Conservation (phyloP, 2,329 filamentous ascomycete genomes). For the Fusarium siculi region DNA sequence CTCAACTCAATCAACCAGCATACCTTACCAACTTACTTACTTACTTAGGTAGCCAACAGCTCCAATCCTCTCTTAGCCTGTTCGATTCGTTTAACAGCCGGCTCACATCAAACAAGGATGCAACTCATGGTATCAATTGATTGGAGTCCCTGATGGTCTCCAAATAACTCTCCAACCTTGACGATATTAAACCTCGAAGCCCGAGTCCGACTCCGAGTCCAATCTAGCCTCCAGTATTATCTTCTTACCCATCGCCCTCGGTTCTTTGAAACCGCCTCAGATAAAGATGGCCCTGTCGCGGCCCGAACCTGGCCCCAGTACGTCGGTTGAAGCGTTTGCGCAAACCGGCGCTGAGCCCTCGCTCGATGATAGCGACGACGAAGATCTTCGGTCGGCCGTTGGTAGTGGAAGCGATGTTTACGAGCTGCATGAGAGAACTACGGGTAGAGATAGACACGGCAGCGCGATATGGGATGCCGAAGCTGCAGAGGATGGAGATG, state of each 20-base stretch:
- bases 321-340: conserved; percentile 50
- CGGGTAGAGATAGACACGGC: conserved; percentile 14
- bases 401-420: conserved; percentile 47
- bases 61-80: not conserved
- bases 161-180: not conserved
- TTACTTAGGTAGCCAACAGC: not conserved
- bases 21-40: not conserved
- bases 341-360: conserved; percentile 53
- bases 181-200: not conserved
- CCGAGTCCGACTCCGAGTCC: not conserved
- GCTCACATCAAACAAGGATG: conserved; percentile 21
- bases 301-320: conserved; percentile 30
- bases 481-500: conserved; percentile 31
- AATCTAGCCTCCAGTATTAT: not conserved
- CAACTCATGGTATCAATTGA: conserved; percentile 11
- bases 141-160: conserved; percentile 20
- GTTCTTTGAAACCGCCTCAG: not conserved
- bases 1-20: not conserved
- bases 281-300: conserved; percentile 39
- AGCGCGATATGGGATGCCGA: conserved; percentile 36
- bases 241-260: not conserved
- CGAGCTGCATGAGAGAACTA: conserved; percentile 45
- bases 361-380: conserved; percentile 51
- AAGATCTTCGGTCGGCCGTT: conserved; percentile 48
- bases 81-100: not conserved